Evolutionary conservation across 768 basidiomycete species (phyloP).

Genomic region (Calvatia gigantea): DNA sequence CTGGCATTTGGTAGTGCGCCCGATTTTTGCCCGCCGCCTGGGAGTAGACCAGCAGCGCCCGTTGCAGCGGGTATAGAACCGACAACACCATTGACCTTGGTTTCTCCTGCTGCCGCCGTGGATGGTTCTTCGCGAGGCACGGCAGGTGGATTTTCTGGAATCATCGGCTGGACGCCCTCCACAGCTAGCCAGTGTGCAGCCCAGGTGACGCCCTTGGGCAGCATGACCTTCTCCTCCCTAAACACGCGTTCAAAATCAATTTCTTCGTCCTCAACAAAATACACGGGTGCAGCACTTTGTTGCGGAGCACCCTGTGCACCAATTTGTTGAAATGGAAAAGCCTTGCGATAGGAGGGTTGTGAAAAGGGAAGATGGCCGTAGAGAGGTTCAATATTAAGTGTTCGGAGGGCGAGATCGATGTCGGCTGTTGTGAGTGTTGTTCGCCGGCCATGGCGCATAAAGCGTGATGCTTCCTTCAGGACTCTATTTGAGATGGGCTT

Average conservation of each 20-base stretch:
- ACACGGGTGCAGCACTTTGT: constrained; percentile 63
- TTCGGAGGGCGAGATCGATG: constrained; percentile 90
- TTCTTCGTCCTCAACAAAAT: constrained; percentile 95
- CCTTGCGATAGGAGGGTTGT: constrained; percentile 58
- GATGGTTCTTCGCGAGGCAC: constrained; percentile 51
- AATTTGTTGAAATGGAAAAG: constrained; percentile 47
- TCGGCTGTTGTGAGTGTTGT: constrained; percentile 89
- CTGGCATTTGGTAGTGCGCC: constrained; percentile 21
- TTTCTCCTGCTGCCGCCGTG: background rate
- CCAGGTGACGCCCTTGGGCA: constrained; percentile 82
- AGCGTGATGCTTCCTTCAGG: constrained; percentile 87
- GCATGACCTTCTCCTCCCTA: constrained; percentile 77
- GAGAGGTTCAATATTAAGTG: constrained; percentile 93
- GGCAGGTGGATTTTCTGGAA: constrained; percentile 92
- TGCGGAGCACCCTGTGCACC: constrained; percentile 20
- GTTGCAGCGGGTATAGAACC: constrained; percentile 24
- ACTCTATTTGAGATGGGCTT: constrained; percentile 1
- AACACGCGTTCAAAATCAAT: constrained; percentile 93
- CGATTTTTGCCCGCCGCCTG: constrained; percentile 17
- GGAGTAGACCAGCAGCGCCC: constrained; percentile 20
- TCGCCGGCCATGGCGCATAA: constrained; percentile 91
- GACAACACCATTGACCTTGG: constrained; percentile 7
- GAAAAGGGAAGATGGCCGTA: constrained; percentile 78
- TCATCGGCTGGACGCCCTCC: constrained; percentile 95
- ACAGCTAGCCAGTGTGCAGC: constrained; percentile 98